phyloP scores from a whole-genome alignment of 306 rosid genomes.

The Prunus mira region DNA sequence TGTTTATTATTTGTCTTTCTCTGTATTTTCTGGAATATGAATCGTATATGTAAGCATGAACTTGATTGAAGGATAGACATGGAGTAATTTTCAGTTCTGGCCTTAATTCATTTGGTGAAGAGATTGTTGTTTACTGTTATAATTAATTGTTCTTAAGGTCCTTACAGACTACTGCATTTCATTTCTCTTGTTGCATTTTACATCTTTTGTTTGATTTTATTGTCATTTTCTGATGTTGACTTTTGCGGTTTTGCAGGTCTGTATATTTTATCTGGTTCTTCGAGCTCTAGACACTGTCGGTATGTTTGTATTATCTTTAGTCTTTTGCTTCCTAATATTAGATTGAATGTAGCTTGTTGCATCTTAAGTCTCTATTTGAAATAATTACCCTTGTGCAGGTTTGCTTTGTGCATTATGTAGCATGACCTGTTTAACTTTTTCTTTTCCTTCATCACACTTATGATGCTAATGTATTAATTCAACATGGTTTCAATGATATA shows the following conservation, averaged over 20 bases:
- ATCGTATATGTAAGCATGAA: neutral
- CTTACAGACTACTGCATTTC: neutral
- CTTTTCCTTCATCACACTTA: neutral
- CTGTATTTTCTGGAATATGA: neutral
- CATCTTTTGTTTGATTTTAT: neutral
- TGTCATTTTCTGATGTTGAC: neutral
- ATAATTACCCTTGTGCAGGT: neutral
- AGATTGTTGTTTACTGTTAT: neutral
- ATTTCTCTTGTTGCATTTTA: neutral
- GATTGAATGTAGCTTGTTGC: neutral
- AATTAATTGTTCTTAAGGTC: neutral
- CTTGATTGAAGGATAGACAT: neutral
- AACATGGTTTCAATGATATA: conserved; percentile 2
- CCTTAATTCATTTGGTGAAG: neutral
- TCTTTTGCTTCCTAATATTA: neutral
- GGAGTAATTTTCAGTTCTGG: neutral
- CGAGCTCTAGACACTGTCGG: conserved; percentile 99
- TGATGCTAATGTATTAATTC: neutral
- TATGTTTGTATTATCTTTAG: conserved; percentile 37
- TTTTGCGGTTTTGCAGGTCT: conserved; percentile 64
- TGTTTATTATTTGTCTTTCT: neutral
- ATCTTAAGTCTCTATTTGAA: neutral
- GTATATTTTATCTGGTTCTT: conserved; percentile 87
- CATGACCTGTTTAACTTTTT: neutral
- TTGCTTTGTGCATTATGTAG: no score